These are phyloP conservation scores for Diospyros lotus DNA, from an alignment of 148 eudicot species.

Conservation along the genomic window DNA sequence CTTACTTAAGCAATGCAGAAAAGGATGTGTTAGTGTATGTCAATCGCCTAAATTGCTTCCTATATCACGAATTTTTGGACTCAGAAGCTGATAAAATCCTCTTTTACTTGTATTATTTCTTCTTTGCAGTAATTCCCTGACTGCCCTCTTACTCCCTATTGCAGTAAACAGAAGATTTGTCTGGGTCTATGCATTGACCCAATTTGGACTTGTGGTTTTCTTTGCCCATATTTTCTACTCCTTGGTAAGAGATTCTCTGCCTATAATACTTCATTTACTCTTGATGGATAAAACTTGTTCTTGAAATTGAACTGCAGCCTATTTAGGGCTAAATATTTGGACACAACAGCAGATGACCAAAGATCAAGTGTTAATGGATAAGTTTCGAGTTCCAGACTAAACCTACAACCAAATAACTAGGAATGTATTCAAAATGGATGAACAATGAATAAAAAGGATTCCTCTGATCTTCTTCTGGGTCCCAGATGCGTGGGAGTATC, in stretches of 20 bases:
- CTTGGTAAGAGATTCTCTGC: conserved; percentile 43
- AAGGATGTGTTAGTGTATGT: neutral
- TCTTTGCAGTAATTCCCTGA: neutral
- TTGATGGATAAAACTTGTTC: neutral
- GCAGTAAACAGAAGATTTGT: conserved; percentile 69
- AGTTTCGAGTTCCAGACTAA: neutral
- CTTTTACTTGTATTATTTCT: neutral
- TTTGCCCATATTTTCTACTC: conserved; percentile 83
- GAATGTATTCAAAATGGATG: neutral
- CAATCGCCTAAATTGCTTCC: neutral
- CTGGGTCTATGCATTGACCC: conserved; percentile 73
- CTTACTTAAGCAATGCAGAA: neutral
- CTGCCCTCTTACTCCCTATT: conserved; percentile 3
- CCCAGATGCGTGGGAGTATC: too few species aligned
- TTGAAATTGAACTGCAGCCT: neutral
- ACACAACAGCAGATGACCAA: neutral
- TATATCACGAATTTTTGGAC: neutral
- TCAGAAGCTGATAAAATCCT: conserved; percentile 3
- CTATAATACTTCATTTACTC: neutral
- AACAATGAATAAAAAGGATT: neutral
- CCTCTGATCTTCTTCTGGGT: too few species aligned
- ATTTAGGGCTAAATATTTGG: neutral
- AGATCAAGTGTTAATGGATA: neutral
- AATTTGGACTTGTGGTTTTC: conserved; percentile 66
- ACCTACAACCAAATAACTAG: neutral